A percentile compares a stretch with the other conserved stretches of the same genome.
These are phyloP conservation scores for Takakia lepidozioides DNA, from an alignment of 225 moss, liverwort and hornwort species.

Conservation along the genomic window DNA sequence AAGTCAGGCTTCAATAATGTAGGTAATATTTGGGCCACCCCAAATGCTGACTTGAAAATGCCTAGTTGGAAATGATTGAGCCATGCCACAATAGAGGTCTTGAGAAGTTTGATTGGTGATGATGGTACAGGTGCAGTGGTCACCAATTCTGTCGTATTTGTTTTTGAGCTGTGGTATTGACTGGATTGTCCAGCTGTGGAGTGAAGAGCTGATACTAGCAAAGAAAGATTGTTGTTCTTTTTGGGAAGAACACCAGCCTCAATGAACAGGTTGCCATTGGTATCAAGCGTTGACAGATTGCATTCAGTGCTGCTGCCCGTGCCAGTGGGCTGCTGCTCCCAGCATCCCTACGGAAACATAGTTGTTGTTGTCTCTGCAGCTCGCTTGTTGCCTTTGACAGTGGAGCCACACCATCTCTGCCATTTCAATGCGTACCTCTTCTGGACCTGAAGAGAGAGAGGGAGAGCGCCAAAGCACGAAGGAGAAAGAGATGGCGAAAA, in stretches of 20 bases:
- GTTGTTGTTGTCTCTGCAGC: constrained; percentile 50
- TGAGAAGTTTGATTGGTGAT: no score
- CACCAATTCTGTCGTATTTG: constrained; percentile 56
- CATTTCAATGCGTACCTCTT: no score
- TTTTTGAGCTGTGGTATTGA: constrained; percentile 91
- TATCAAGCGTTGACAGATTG: constrained; percentile 54
- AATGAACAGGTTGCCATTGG: constrained; percentile 66
- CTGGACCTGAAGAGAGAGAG: constrained; percentile 27
- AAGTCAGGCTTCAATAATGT: no score
- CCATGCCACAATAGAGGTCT: no score
- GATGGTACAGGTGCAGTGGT: constrained; percentile 64
- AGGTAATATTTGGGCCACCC: no score
- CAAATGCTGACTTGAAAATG: no score
- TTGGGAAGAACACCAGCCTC: constrained; percentile 76
- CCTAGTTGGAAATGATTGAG: no score
- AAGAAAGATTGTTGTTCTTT: no score
- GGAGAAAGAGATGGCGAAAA: no score
- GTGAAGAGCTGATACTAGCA: constrained; percentile 86
- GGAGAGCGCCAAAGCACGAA: no score
- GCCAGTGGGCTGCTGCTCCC: constrained; percentile 31
- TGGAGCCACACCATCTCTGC: constrained; percentile 46
- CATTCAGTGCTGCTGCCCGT: constrained; percentile 66
- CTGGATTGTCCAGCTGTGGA: constrained; percentile 96
- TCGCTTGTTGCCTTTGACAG: constrained; percentile 54
- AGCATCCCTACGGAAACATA: constrained; percentile 76